These are phyloP conservation scores for Pichia ethanolica DNA, from an alignment of 805 yeast species.

Conservation along the genomic window DNA sequence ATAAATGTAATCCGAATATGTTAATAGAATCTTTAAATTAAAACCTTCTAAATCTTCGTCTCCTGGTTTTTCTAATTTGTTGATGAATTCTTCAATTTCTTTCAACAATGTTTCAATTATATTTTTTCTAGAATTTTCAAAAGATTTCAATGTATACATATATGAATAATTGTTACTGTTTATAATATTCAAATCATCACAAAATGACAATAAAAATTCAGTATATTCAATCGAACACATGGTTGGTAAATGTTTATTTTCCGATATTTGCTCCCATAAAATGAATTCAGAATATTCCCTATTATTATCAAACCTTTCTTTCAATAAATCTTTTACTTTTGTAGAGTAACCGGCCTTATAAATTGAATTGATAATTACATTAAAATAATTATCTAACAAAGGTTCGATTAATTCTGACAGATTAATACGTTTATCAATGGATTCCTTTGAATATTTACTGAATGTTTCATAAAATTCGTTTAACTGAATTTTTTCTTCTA, in stretches of 20 bases:
- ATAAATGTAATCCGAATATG: conserved; percentile 11
- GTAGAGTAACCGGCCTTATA: neutral
- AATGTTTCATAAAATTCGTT: conserved; percentile 7
- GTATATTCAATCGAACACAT: conserved; percentile 20
- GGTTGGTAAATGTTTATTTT: conserved; percentile 13
- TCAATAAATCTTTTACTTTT: conserved; percentile 10
- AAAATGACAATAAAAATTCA: conserved; percentile 15
- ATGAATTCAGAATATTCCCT: conserved; percentile 14
- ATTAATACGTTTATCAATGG: conserved; percentile 7
- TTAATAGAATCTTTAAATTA: conserved; percentile 2
- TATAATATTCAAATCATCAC: conserved; percentile 12
- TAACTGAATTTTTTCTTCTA: conserved; percentile 19
- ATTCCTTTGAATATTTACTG: neutral
- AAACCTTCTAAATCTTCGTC: neutral
- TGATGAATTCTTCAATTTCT: neutral
- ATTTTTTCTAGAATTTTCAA: conserved; percentile 10
- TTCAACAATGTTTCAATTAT: conserved; percentile 13
- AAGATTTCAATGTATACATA: conserved; percentile 18
- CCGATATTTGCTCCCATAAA: conserved; percentile 15
- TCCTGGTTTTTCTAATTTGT: neutral
- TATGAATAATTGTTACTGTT: conserved; percentile 23
- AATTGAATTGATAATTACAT: neutral
- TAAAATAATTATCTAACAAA: conserved; percentile 6
- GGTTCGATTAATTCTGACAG: conserved; percentile 13
- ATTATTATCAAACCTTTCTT: conserved; percentile 3